Conservation (phyloP, 306 rosid species). For the Fagus crenata region DNA sequence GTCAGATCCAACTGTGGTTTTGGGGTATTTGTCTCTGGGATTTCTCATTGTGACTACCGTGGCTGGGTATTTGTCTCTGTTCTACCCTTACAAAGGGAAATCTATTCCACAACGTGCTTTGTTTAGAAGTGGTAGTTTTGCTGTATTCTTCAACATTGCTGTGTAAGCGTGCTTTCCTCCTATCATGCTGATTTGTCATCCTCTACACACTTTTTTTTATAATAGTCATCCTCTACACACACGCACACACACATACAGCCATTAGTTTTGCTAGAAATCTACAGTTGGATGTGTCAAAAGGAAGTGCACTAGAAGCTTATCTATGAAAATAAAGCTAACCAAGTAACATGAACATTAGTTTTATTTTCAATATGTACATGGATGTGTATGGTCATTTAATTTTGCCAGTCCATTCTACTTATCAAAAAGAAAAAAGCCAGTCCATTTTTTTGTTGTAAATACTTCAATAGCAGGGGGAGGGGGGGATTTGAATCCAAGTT, state of each 20-base stretch:
- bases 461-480: no score
- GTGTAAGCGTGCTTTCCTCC: conserved; percentile 43
- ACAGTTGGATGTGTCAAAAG: not conserved
- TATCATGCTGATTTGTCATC: not conserved
- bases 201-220: not conserved
- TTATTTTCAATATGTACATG: not conserved
- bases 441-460: no score
- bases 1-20: conserved; percentile 54
- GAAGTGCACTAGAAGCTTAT: not conserved
- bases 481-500: no score
- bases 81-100: conserved; percentile 77
- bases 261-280: not conserved
- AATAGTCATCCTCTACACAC: not conserved
- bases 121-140: conserved; percentile 48
- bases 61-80: conserved; percentile 53
- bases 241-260: not conserved
- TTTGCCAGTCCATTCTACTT: not conserved
- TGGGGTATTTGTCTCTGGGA: conserved; percentile 59
- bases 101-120: conserved; percentile 54
- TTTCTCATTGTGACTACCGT: conserved; percentile 60
- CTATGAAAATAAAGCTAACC: not conserved
- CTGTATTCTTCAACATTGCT: conserved; percentile 60
- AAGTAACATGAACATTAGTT: not conserved
- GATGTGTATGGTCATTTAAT: not conserved
- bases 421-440: no score